phyloP scores from a whole-genome alignment of 176 grass and related monocot species.

The Puya raimondii region DNA sequence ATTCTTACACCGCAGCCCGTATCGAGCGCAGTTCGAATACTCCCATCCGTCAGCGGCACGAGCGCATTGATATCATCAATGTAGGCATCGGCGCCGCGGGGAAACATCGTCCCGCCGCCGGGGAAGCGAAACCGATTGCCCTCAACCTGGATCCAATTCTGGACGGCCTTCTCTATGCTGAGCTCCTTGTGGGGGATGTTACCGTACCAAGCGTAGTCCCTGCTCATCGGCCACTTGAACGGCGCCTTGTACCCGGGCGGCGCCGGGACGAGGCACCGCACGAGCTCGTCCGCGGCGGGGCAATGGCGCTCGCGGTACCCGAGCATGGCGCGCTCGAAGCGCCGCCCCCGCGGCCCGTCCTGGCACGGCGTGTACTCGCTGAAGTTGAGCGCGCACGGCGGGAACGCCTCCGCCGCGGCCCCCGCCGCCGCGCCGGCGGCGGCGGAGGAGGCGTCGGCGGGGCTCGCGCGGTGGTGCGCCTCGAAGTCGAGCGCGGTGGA shows the following conservation, averaged over 20 bases:
- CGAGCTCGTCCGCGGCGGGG: slow-evolving; percentile 47
- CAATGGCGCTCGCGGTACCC: slow-evolving; percentile 82
- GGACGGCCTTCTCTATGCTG: slow-evolving; percentile 81
- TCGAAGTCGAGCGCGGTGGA: slow-evolving; percentile 15
- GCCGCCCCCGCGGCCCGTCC: slow-evolving; percentile 67
- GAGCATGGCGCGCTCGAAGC: slow-evolving; percentile 58
- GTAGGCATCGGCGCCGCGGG: slow-evolving; percentile 67
- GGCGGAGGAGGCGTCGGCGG: not conserved
- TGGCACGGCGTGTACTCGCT: slow-evolving; percentile 91
- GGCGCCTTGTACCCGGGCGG: slow-evolving; percentile 60
- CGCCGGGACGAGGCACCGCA: slow-evolving; percentile 68
- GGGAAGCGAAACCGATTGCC: slow-evolving; percentile 80
- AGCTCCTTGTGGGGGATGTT: slow-evolving; percentile 81
- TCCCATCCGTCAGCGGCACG: slow-evolving; percentile 50
- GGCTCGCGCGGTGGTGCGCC: not conserved
- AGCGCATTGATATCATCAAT: slow-evolving; percentile 68
- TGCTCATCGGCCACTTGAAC: slow-evolving; percentile 76
- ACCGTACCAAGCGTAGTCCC: slow-evolving; percentile 66
- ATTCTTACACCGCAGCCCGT: slow-evolving; percentile 76
- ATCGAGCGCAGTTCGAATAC: slow-evolving; percentile 73
- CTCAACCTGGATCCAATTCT: slow-evolving; percentile 87
- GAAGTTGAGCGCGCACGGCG: slow-evolving; percentile 44
- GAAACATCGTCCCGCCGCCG: slow-evolving; percentile 80
- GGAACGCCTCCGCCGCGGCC: not conserved
- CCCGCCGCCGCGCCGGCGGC: not conserved